Evolutionary conservation across 1,139 yeast genomes (phyloP).

Genomic region (Meyerozyma guilliermondii): DNA sequence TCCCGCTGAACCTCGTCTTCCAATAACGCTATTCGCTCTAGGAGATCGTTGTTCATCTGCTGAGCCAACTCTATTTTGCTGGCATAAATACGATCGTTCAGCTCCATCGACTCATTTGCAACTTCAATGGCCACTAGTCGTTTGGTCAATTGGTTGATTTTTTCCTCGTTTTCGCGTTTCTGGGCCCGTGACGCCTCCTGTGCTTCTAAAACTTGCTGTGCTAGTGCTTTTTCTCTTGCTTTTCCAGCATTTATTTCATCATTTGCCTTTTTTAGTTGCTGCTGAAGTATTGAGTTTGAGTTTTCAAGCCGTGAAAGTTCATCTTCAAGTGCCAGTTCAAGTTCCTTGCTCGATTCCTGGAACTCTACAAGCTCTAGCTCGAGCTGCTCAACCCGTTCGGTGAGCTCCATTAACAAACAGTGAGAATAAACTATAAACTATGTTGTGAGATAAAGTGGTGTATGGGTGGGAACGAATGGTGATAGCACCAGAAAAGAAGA

Average conservation of each 20-base stretch:
- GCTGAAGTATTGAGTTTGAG: constrained; percentile 5
- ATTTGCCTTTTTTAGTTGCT: constrained; percentile 5
- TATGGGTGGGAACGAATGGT: too few species aligned
- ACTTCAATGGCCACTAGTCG: constrained; percentile 37
- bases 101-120: constrained; percentile 26
- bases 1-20: constrained; percentile 14
- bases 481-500: too few species aligned
- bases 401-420: not conserved
- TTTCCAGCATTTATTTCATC: constrained; percentile 6
- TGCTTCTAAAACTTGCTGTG: constrained; percentile 1
- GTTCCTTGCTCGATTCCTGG: constrained; percentile 14
- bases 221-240: constrained; percentile 5
- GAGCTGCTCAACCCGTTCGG: constrained; percentile 9
- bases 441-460: too few species aligned
- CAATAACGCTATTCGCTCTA: constrained; percentile 12
- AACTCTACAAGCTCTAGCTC: constrained; percentile 12
- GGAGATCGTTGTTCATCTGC: constrained; percentile 13
- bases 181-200: constrained; percentile 11
- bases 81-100: constrained; percentile 10
- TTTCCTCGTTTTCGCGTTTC: constrained; percentile 16
- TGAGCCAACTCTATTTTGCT: constrained; percentile 10
- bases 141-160: constrained; percentile 20
- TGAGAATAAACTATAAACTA: not conserved
- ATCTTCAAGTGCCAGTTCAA: constrained; percentile 15
- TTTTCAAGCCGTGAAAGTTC: constrained; percentile 7